phyloP scores from a whole-genome alignment of 129 eudicot species.

The Deinandra increscens region DNA sequence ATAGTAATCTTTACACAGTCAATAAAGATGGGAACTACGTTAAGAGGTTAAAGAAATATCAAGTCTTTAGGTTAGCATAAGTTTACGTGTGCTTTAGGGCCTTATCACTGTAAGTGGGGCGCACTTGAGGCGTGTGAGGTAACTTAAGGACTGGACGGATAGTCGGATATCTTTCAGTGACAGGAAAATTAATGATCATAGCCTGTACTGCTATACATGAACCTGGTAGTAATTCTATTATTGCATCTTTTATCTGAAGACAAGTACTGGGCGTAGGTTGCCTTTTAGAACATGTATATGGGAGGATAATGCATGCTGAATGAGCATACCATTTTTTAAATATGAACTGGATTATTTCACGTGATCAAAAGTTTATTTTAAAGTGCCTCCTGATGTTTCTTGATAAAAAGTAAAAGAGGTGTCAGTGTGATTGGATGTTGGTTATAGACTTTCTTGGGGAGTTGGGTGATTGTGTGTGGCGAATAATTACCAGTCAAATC shows the following conservation, averaged over 20 bases:
- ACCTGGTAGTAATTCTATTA: neutral
- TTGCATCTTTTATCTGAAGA: neutral
- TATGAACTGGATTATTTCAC: neutral
- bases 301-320: neutral
- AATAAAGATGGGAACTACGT: neutral
- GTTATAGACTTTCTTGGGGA: neutral
- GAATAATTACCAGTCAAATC: neutral
- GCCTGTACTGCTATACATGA: neutral
- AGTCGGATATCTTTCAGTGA: neutral
- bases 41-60: neutral
- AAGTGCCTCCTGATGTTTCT: neutral
- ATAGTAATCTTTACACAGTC: neutral
- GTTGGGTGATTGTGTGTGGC: neutral
- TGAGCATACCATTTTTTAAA: no score
- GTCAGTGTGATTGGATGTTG: constrained; percentile 1
- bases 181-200: neutral
- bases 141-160: neutral
- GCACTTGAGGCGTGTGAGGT: neutral
- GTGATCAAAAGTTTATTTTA: neutral
- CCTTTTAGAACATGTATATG: neutral
- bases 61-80: neutral
- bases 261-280: neutral
- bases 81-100: neutral
- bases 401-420: neutral
- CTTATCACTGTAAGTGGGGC: neutral